Conservation (phyloP, 2,329 filamentous ascomycete species). For the Mycosphaerella sp. region DNA sequence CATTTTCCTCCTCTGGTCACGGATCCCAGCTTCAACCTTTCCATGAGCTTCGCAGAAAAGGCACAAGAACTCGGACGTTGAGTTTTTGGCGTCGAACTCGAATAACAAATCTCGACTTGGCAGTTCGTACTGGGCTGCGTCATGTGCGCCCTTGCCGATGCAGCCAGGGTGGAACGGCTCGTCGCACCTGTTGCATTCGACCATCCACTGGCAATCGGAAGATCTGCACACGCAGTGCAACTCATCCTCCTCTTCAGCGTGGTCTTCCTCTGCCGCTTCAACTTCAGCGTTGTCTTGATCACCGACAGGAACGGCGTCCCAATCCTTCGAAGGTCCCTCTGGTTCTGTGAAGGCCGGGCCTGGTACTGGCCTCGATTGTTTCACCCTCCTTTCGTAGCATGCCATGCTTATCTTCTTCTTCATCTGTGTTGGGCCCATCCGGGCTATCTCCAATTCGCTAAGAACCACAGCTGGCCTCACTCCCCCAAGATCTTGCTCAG, state of each 20-base stretch:
- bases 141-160: slow-evolving; percentile 8
- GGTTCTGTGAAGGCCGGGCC: not conserved
- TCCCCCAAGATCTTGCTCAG: not conserved
- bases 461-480: not conserved
- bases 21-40: not conserved
- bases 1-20: not conserved
- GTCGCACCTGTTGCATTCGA: slow-evolving; percentile 11
- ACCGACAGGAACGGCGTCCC: not conserved
- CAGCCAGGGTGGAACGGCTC: slow-evolving; percentile 13
- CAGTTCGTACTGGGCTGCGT: slow-evolving; percentile 1
- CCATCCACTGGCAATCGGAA: slow-evolving; percentile 4
- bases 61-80: not conserved
- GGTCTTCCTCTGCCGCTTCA: not conserved
- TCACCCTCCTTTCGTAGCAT: not conserved
- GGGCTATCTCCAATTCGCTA: too few relatives aligned
- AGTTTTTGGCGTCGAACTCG: not conserved
- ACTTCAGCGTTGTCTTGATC: not conserved
- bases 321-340: not conserved
- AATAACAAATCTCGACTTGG: not conserved
- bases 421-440: not conserved
- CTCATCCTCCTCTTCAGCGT: not conserved
- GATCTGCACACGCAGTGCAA: slow-evolving; percentile 10
- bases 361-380: not conserved
- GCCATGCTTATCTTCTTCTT: not conserved
- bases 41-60: not conserved